These are phyloP conservation scores for Clonostachys rosea DNA, from an alignment of 2,329 filamentous ascomycete species.

Conservation along the genomic window DNA sequence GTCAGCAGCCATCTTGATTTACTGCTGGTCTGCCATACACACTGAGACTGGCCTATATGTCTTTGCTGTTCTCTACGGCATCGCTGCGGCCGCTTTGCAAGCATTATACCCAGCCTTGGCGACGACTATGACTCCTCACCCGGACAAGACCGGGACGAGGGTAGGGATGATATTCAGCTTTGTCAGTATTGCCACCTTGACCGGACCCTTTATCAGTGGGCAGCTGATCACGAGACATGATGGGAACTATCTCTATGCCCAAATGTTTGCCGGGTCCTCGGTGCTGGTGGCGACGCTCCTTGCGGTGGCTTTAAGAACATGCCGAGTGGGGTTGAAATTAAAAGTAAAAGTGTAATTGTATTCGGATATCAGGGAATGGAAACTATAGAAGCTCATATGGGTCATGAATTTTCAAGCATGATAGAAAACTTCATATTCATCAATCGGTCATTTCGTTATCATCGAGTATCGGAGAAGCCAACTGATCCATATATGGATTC, in stretches of 20 bases:
- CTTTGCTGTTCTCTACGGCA: slow-evolving; percentile 59
- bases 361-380: too few relatives aligned
- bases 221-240: slow-evolving; percentile 4
- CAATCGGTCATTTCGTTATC: too few relatives aligned
- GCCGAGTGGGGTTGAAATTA: too few relatives aligned
- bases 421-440: too few relatives aligned
- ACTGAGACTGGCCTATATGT: slow-evolving; percentile 47
- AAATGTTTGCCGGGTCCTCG: slow-evolving; percentile 44
- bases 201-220: slow-evolving; percentile 1
- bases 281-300: slow-evolving; percentile 36
- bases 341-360: too few relatives aligned
- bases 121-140: neutral
- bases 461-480: too few relatives aligned
- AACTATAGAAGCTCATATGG: too few relatives aligned
- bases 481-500: too few relatives aligned
- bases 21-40: slow-evolving; percentile 55
- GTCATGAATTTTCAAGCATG: too few relatives aligned
- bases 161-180: slow-evolving; percentile 51
- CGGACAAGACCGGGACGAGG: slow-evolving; percentile 18
- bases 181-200: slow-evolving; percentile 9
- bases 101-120: slow-evolving; percentile 53
- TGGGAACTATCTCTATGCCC: slow-evolving; percentile 15
- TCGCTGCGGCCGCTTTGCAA: slow-evolving; percentile 58
- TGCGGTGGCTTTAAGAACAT: too few relatives aligned
- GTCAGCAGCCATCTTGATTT: slow-evolving; percentile 36